A percentile compares a stretch with the other conserved stretches of the same genome.
phyloP scores from a whole-genome alignment of 202 grass and related monocot species.

The Schoenoplectus tabernaemontani region DNA sequence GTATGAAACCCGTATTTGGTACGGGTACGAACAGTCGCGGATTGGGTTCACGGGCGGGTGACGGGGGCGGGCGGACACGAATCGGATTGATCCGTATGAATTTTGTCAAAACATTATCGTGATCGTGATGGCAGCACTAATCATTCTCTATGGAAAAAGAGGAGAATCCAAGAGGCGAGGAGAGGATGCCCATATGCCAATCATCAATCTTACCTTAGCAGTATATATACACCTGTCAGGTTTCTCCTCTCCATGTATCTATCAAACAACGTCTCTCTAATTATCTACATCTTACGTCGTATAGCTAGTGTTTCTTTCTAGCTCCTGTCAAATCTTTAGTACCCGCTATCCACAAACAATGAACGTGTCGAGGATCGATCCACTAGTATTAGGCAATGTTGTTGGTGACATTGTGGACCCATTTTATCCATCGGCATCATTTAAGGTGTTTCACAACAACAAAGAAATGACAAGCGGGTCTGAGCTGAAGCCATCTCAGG shows the following conservation, averaged over 20 bases:
- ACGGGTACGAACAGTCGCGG: no score
- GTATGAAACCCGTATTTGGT: no score
- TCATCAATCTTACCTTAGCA: conserved; percentile 28
- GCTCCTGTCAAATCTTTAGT: conserved; percentile 3
- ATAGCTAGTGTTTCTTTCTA: conserved; percentile 1
- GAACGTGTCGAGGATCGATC: conserved; percentile 70
- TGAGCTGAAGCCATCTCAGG: conserved; percentile 82
- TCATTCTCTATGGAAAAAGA: conserved; percentile 20
- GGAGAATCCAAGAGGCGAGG: conserved; percentile 20
- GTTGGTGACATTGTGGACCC: conserved; percentile 80
- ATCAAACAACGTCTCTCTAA: conserved; percentile 31
- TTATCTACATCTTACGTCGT: neutral
- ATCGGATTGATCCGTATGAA: no score
- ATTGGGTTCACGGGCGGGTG: no score
- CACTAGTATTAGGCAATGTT: conserved; percentile 64
- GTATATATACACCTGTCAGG: conserved; percentile 54
- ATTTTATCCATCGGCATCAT: conserved; percentile 41
- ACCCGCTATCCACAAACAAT: conserved; percentile 4
- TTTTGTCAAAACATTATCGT: no score
- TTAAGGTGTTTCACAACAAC: conserved; percentile 68
- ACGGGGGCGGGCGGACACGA: no score
- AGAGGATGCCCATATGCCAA: conserved; percentile 17
- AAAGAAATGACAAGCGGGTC: conserved; percentile 78
- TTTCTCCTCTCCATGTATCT: conserved; percentile 22
- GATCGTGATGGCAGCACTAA: conserved; percentile 25